A percentile compares a stretch with the other conserved stretches of the same genome.
phyloP scores from a whole-genome alignment of 345 rosid genomes.

The Populus alba region DNA sequence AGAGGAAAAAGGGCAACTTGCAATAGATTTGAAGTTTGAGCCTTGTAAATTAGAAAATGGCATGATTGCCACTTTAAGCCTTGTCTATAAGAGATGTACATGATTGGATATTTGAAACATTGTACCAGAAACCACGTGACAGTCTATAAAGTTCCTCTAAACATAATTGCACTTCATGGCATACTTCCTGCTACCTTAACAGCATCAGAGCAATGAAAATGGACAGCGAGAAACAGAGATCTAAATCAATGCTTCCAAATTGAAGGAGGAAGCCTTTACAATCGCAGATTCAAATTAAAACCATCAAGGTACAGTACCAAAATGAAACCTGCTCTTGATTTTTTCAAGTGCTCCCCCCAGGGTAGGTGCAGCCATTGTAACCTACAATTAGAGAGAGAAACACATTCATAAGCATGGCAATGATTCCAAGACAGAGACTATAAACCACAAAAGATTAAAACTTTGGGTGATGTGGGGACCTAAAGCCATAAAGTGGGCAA shows the following conservation, averaged over 20 bases:
- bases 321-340: background rate
- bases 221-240: no score
- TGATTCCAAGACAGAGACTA: background rate
- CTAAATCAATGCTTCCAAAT: background rate
- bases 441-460: background rate
- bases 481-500: background rate
- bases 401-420: background rate
- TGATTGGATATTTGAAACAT: background rate
- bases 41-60: background rate
- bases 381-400: conserved; percentile 34
- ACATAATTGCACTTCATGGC: background rate
- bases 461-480: background rate
- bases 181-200: background rate
- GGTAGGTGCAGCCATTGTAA: conserved; percentile 55
- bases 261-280: conserved; percentile 23
- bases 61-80: background rate
- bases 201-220: background rate
- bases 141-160: background rate
- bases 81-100: background rate
- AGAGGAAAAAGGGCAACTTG: background rate
- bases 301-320: conserved; percentile 11
- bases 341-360: conserved; percentile 54
- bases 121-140: background rate
- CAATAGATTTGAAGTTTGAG: background rate
- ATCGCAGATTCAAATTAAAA: conserved; percentile 1